Conservation (phyloP, 441 rosid species). For the Francoa sonchifolia region DNA sequence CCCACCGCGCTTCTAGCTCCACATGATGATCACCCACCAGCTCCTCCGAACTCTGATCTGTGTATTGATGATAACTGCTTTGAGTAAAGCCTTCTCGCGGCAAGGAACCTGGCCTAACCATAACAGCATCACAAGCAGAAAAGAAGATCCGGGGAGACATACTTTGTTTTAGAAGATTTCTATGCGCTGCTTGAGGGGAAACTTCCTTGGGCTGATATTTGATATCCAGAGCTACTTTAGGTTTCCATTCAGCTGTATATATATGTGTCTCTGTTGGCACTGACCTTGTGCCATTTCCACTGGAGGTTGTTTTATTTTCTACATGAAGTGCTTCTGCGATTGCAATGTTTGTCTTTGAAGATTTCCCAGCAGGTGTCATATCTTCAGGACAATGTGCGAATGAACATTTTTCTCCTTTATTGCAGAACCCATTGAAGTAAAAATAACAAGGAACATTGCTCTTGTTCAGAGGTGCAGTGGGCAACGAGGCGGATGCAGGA, state of each 20-base stretch:
- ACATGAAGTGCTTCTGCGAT: slow-evolving; percentile 9
- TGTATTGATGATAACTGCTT: slow-evolving; percentile 10
- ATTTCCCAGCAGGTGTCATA: slow-evolving; percentile 11
- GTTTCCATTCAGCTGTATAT: slow-evolving; percentile 10
- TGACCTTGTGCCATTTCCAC: slow-evolving; percentile 6
- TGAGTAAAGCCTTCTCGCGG: slow-evolving; percentile 14
- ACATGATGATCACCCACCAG: slow-evolving; percentile 19
- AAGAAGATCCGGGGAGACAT: slow-evolving; percentile 12
- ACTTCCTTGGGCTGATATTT: slow-evolving; percentile 12
- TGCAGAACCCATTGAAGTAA: slow-evolving; percentile 34
- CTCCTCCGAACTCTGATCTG: slow-evolving; percentile 22
- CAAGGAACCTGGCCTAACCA: slow-evolving; percentile 14
- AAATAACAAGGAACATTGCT: slow-evolving; percentile 35
- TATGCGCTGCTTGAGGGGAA: slow-evolving; percentile 10
- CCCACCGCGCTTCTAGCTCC: slow-evolving; percentile 30
- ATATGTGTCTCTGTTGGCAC: slow-evolving; percentile 4
- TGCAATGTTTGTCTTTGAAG: slow-evolving; percentile 13
- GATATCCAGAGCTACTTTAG: slow-evolving; percentile 12
- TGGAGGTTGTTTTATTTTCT: slow-evolving; percentile 11
- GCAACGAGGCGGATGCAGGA: slow-evolving; percentile 14
- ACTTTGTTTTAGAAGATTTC: slow-evolving; percentile 3
- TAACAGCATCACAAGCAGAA: slow-evolving; percentile 11
- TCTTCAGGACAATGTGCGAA: slow-evolving; percentile 30
- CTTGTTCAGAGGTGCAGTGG: slow-evolving; percentile 23
- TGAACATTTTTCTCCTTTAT: slow-evolving; percentile 35